These are phyloP conservation scores for Trichoderma arundinaceum DNA, from an alignment of 2,329 filamentous ascomycete genomes.

Conservation along the genomic window DNA sequence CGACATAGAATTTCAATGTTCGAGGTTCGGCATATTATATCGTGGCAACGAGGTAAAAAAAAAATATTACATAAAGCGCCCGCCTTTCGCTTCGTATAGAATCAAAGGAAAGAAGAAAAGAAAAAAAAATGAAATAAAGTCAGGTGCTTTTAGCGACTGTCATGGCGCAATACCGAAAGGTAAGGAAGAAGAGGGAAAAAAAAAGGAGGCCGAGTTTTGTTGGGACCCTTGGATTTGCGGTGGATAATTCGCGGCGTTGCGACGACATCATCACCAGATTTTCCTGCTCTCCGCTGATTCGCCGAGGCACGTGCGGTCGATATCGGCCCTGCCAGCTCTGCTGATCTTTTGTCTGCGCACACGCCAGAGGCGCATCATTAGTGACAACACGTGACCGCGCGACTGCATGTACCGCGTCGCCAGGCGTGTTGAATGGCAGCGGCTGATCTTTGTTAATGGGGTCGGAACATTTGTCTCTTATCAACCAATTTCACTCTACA, in stretches of 20 bases:
- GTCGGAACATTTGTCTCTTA: too few relatives aligned
- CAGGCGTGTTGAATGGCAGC: constrained; percentile 19
- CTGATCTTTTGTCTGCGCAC: constrained; percentile 1
- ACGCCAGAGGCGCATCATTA: constrained; percentile 19
- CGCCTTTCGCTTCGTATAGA: constrained; percentile 18
- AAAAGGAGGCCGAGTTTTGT: constrained; percentile 25
- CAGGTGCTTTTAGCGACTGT: constrained; percentile 10
- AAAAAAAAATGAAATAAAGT: background rate
- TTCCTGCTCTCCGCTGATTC: constrained; percentile 30
- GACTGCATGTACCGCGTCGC: constrained; percentile 27
- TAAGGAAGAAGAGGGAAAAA: background rate
- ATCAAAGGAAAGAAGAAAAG: constrained; percentile 16
- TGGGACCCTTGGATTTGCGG: constrained; percentile 28
- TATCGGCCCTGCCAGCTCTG: constrained; percentile 21
- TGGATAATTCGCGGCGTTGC: constrained; percentile 28
- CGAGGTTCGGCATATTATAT: constrained; percentile 32
- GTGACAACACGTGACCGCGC: constrained; percentile 27
- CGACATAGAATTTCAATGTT: constrained; percentile 14
- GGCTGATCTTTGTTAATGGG: background rate
- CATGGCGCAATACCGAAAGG: constrained; percentile 12
- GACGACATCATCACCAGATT: constrained; percentile 33
- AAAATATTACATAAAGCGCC: constrained; percentile 18
- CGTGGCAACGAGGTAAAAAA: constrained; percentile 1
- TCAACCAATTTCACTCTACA: too few relatives aligned
- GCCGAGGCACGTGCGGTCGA: constrained; percentile 20